A percentile compares a stretch with the other conserved stretches of the same genome.
Conservation (phyloP, 306 rosid species). For the Vicia villosa region DNA sequence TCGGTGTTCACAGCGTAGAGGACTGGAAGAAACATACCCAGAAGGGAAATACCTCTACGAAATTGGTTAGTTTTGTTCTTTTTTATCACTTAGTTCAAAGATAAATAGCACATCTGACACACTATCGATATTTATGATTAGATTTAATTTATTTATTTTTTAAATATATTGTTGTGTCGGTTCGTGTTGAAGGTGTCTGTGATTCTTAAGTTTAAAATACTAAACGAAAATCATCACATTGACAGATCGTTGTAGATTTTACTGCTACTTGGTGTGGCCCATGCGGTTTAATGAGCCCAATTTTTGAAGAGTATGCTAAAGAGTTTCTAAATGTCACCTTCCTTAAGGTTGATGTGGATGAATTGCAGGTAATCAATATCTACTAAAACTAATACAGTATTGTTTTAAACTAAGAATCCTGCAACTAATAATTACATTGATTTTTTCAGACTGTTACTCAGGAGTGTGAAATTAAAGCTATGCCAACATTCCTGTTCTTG, state of each 20-base stretch:
- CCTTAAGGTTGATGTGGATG: constrained; percentile 93
- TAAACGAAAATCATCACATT: background rate
- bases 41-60: constrained; percentile 50
- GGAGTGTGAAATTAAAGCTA: too few species aligned
- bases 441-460: too few species aligned
- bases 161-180: too few species aligned
- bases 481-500: too few species aligned
- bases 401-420: too few species aligned
- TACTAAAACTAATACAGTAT: too few species aligned
- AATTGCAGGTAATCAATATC: constrained; percentile 45
- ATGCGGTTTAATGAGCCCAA: constrained; percentile 72
- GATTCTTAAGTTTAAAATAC: background rate
- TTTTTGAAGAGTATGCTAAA: constrained; percentile 64
- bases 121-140: too few species aligned
- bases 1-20: constrained; percentile 47
- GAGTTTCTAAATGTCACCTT: constrained; percentile 46
- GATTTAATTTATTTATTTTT: too few species aligned
- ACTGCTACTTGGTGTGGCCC: constrained; percentile 94
- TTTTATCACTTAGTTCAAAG: too few species aligned
- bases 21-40: constrained; percentile 54
- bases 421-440: too few species aligned
- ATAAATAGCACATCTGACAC: too few species aligned
- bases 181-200: too few species aligned
- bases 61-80: constrained; percentile 52
- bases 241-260: constrained; percentile 82